Percentiles rank a stretch among this genome's conserved stretches.
phyloP scores from a whole-genome alignment of 768 basidiomycete genomes.

The Kwoniella botswanensis region DNA sequence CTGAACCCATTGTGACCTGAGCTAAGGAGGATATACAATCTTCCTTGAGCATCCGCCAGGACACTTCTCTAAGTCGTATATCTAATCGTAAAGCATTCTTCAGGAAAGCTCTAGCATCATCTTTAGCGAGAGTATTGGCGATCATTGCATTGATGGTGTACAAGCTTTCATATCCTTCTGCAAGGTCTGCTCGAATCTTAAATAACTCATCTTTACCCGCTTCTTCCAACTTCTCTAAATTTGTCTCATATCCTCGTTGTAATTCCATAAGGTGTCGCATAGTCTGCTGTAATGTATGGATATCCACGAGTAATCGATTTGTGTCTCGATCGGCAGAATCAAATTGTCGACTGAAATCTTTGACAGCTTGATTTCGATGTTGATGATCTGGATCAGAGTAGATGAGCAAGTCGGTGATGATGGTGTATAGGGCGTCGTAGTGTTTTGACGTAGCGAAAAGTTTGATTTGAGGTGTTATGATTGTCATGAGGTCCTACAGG shows the following conservation, averaged over 20 bases:
- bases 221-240: conserved; percentile 55
- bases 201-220: conserved; percentile 65
- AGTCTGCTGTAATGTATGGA: conserved; percentile 67
- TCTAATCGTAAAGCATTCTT: conserved; percentile 81
- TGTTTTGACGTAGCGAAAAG: conserved; percentile 82
- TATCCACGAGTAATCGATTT: conserved; percentile 40
- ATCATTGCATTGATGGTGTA: conserved; percentile 77
- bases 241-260: conserved; percentile 57
- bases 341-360: conserved; percentile 82
- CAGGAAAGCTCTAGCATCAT: conserved; percentile 67
- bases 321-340: conserved; percentile 61
- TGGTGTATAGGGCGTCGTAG: conserved; percentile 81
- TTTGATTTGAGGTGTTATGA: conserved; percentile 83
- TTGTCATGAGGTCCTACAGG: conserved; percentile 74
- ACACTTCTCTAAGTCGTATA: conserved; percentile 81
- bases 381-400: conserved; percentile 87
- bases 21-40: conserved; percentile 73
- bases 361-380: conserved; percentile 74
- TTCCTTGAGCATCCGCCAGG: conserved; percentile 83
- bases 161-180: conserved; percentile 76
- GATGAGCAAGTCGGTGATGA: conserved; percentile 84
- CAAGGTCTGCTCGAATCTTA: conserved; percentile 73
- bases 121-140: conserved; percentile 77
- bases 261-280: conserved; percentile 65
- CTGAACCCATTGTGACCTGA: conserved; percentile 80